These are phyloP conservation scores for Cucumis cinereus DNA, from an alignment of 306 rosid species.

Conservation along the genomic window DNA sequence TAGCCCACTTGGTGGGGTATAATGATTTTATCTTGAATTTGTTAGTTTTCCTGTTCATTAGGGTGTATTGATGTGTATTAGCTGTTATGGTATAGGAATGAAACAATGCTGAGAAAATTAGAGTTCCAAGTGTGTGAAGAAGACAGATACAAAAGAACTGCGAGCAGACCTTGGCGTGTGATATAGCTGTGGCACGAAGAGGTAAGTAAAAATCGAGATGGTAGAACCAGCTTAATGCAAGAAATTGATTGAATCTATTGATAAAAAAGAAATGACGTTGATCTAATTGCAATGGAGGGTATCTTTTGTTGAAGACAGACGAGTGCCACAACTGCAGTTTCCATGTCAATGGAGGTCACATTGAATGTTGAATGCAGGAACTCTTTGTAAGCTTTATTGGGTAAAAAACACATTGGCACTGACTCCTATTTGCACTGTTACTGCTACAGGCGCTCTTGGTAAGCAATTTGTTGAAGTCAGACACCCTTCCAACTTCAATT, in stretches of 20 bases:
- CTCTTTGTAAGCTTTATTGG: constrained; percentile 48
- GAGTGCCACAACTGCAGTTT: constrained; percentile 57
- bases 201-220: too few relatives aligned
- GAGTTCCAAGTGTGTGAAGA: too few relatives aligned
- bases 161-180: too few relatives aligned
- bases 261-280: background rate
- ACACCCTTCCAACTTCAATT: constrained; percentile 32
- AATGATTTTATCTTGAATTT: background rate
- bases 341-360: constrained; percentile 57
- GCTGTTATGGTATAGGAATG: background rate
- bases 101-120: background rate
- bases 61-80: background rate
- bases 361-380: constrained; percentile 37
- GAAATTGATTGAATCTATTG: background rate
- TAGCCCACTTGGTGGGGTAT: background rate
- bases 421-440: constrained; percentile 40
- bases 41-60: background rate
- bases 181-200: too few relatives aligned
- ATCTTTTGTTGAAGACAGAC: constrained; percentile 37
- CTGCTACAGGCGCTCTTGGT: constrained; percentile 37
- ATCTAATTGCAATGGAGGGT: constrained; percentile 48
- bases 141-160: too few relatives aligned
- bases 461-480: constrained; percentile 44
- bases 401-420: constrained; percentile 52
- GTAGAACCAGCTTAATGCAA: too few relatives aligned